Percentiles rank a stretch among this genome's conserved stretches.
phyloP scores from a whole-genome alignment of 2,329 filamentous ascomycete genomes.

The Balansia obtecta region DNA sequence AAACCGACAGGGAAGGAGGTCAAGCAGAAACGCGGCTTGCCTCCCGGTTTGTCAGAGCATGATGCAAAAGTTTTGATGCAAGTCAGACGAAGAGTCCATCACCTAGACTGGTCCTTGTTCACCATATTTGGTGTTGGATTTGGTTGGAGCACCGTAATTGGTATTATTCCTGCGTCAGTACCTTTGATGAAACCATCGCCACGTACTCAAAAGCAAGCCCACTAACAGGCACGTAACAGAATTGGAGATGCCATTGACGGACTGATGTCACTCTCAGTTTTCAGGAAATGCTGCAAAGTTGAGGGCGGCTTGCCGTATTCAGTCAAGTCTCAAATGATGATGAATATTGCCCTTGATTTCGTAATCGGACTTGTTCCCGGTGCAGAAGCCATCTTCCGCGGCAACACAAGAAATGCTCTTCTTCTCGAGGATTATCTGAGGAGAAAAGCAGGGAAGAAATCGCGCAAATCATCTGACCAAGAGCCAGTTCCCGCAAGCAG shows the following conservation, averaged over 20 bases:
- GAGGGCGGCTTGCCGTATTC: constrained; percentile 59
- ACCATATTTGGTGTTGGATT: constrained; percentile 71
- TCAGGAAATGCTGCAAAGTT: constrained; percentile 58
- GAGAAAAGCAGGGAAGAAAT: constrained; percentile 49
- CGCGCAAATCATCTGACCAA: constrained; percentile 33
- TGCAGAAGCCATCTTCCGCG: constrained; percentile 58
- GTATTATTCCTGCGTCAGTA: constrained; percentile 66
- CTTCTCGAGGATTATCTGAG: constrained; percentile 57
- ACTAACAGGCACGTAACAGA: constrained; percentile 25
- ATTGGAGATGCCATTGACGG: constrained; percentile 65
- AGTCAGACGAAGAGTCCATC: constrained; percentile 76
- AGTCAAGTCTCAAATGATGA: constrained; percentile 59
- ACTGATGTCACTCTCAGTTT: constrained; percentile 62
- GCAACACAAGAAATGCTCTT: constrained; percentile 65
- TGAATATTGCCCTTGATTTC: constrained; percentile 69
- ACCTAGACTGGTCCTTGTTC: constrained; percentile 74
- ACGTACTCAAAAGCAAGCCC: not conserved
- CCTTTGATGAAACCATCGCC: too few relatives aligned
- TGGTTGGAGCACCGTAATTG: constrained; percentile 82
- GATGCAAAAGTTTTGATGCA: constrained; percentile 74
- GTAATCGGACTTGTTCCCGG: constrained; percentile 60
- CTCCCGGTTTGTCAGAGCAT: constrained; percentile 68
- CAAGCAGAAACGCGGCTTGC: constrained; percentile 75
- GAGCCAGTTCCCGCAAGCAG: constrained; percentile 37
- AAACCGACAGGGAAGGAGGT: constrained; percentile 59